Percentiles rank a stretch among this genome's conserved stretches.
Evolutionary conservation across 768 basidiomycete species (phyloP).

Genomic region (Daedalea quercina): DNA sequence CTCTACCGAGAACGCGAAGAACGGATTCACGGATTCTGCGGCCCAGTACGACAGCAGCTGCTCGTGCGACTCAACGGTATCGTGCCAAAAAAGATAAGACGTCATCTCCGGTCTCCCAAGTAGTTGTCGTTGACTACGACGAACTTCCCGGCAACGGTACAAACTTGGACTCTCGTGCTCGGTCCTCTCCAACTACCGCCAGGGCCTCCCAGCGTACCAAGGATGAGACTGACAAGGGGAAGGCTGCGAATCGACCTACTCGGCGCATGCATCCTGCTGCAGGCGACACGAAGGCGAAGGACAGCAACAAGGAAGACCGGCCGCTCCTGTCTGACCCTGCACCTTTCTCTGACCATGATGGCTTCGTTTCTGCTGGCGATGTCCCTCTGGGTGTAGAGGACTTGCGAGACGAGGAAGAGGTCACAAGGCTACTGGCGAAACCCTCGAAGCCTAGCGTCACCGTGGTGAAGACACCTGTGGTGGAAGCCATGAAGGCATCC

Average conservation of each 20-base stretch:
- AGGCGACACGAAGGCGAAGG: too few species aligned
- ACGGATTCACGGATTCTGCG: constrained; percentile 8
- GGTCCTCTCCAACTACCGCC: neutral
- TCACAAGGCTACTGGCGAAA: neutral
- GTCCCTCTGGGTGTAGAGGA: neutral
- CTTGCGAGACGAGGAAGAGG: neutral
- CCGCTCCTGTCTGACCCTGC: neutral
- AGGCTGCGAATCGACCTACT: too few species aligned
- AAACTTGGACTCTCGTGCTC: neutral
- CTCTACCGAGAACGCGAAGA: neutral
- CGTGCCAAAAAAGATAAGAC: constrained; percentile 25
- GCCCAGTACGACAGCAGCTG: constrained; percentile 6
- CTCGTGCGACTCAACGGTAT: constrained; percentile 23
- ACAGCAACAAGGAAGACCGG: too few species aligned
- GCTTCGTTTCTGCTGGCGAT: neutral
- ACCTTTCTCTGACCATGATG: neutral
- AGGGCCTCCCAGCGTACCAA: too few species aligned
- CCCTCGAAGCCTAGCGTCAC: neutral
- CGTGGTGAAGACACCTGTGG: neutral
- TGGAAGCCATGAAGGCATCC: neutral
- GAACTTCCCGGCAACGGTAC: constrained; percentile 18
- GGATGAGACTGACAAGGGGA: too few species aligned
- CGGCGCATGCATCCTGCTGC: too few species aligned
- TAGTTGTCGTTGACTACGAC: constrained; percentile 24
- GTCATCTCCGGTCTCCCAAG: constrained; percentile 22